Conservation (phyloP, 495 filamentous ascomycete genomes). For the Pyronema omphalodes region DNA sequence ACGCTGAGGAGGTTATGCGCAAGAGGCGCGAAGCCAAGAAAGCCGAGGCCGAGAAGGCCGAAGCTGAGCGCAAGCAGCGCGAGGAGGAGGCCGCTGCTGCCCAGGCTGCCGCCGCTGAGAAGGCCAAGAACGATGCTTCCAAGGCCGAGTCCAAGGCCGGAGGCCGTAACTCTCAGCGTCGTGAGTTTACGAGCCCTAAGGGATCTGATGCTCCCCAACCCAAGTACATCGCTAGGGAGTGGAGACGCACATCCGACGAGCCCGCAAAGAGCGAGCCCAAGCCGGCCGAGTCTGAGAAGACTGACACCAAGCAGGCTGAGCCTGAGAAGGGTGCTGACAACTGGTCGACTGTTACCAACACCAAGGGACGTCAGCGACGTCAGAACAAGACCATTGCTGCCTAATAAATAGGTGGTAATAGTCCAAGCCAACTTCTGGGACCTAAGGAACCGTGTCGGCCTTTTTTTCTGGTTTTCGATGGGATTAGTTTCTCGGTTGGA, state of each 20-base stretch:
- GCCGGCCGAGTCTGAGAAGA: conserved; percentile 9
- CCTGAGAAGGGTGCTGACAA: conserved; percentile 7
- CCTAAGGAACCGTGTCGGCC: too few species aligned
- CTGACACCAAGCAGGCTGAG: conserved; percentile 8
- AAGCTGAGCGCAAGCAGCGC: conserved; percentile 45
- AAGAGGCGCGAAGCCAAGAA: conserved; percentile 4
- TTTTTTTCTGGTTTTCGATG: too few species aligned
- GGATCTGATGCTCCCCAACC: conserved; percentile 3
- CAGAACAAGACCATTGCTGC: too few species aligned
- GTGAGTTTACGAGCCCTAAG: conserved; percentile 10
- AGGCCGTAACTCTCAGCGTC: conserved; percentile 11
- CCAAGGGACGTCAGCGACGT: conserved; percentile 1
- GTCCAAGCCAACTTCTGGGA: too few species aligned
- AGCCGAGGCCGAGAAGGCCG: conserved; percentile 8
- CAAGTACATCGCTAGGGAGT: conserved; percentile 1
- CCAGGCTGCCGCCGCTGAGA: conserved; percentile 79
- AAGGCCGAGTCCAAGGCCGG: conserved; percentile 21
- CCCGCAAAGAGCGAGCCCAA: conserved; percentile 4
- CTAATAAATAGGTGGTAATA: too few species aligned
- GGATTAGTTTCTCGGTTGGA: too few species aligned
- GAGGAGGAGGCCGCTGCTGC: conserved; percentile 50
- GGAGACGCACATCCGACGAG: conserved; percentile 1
- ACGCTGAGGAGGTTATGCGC: conserved; percentile 52
- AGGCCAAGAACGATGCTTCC: conserved; percentile 37
- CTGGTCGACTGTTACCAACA: conserved; percentile 17